A percentile compares a stretch with the other conserved stretches of the same genome.
These are phyloP conservation scores for Termitomyces eurrhizus DNA, from an alignment of 768 basidiomycete species.

Conservation along the genomic window DNA sequence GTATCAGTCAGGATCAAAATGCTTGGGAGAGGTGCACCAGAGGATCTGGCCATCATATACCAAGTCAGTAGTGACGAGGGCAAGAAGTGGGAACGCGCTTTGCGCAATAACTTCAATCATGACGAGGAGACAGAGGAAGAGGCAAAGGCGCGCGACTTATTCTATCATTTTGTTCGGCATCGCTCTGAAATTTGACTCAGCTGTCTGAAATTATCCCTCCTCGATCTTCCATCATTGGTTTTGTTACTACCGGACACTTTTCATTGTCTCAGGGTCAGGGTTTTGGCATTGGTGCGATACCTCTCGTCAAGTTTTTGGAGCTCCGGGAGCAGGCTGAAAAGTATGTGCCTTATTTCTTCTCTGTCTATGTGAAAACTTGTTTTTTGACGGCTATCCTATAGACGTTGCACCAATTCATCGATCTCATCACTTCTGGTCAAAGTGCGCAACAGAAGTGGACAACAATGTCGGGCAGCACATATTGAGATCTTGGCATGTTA, in stretches of 20 bases:
- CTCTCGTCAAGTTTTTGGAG: slow-evolving; percentile 49
- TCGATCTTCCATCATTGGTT: slow-evolving; percentile 60
- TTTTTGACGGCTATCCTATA: slow-evolving; percentile 10
- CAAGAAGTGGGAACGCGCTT: slow-evolving; percentile 39
- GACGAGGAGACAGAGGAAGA: slow-evolving; percentile 27
- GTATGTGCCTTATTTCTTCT: slow-evolving; percentile 17
- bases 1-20: slow-evolving; percentile 63
- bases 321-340: slow-evolving; percentile 45
- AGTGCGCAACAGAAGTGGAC: slow-evolving; percentile 57
- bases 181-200: slow-evolving; percentile 24
- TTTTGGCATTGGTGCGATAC: slow-evolving; percentile 71
- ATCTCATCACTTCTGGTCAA: slow-evolving; percentile 47
- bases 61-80: slow-evolving; percentile 51
- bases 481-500: slow-evolving; percentile 29
- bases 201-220: slow-evolving; percentile 40
- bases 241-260: slow-evolving; percentile 79
- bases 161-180: not conserved
- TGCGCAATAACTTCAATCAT: slow-evolving; percentile 13
- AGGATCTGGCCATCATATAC: slow-evolving; percentile 75
- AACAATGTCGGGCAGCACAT: slow-evolving; percentile 48
- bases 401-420: slow-evolving; percentile 26
- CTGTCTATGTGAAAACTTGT: not conserved
- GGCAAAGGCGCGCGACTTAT: slow-evolving; percentile 18
- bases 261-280: slow-evolving; percentile 79
- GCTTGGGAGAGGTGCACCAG: slow-evolving; percentile 65